These are phyloP conservation scores for Hyphodiscus hymeniophilus DNA, from an alignment of 495 filamentous ascomycete genomes.

Conservation along the genomic window DNA sequence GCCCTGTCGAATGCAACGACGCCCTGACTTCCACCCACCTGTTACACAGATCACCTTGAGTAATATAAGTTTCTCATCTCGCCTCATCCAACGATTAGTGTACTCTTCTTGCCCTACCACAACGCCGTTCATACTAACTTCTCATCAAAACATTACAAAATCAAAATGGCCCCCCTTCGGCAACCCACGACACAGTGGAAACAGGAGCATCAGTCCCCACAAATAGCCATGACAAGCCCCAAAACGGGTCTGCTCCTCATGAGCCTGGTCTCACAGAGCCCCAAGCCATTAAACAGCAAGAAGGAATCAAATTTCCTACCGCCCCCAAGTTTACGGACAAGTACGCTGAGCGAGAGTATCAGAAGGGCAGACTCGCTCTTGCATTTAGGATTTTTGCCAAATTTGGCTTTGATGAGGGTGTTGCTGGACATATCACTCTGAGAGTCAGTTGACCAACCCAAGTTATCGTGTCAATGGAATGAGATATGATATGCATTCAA, in stretches of 20 bases:
- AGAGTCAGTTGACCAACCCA: constrained; percentile 22
- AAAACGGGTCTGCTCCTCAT: constrained; percentile 10
- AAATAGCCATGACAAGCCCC: constrained; percentile 1
- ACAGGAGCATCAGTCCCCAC: constrained; percentile 6
- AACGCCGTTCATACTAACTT: too few relatives aligned
- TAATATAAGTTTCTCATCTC: too few relatives aligned
- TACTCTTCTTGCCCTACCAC: too few relatives aligned
- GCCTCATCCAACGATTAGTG: too few relatives aligned
- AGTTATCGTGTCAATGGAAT: not conserved
- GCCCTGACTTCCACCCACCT: too few relatives aligned
- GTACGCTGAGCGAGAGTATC: constrained; percentile 52
- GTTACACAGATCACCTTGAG: too few relatives aligned
- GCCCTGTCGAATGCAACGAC: too few relatives aligned
- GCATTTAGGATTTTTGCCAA: constrained; percentile 66
- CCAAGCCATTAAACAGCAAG: constrained; percentile 5
- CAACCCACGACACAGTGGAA: not conserved
- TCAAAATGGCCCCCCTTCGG: constrained; percentile 19
- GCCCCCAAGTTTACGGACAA: constrained; percentile 52
- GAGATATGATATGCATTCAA: not conserved
- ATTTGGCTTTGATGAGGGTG: constrained; percentile 51
- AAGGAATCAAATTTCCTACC: constrained; percentile 6
- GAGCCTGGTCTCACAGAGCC: constrained; percentile 12
- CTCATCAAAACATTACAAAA: too few relatives aligned
- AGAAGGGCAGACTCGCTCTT: constrained; percentile 57
- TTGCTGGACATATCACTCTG: constrained; percentile 54